These are phyloP conservation scores for Suillus bovinus DNA, from an alignment of 768 basidiomycete genomes.

Conservation along the genomic window DNA sequence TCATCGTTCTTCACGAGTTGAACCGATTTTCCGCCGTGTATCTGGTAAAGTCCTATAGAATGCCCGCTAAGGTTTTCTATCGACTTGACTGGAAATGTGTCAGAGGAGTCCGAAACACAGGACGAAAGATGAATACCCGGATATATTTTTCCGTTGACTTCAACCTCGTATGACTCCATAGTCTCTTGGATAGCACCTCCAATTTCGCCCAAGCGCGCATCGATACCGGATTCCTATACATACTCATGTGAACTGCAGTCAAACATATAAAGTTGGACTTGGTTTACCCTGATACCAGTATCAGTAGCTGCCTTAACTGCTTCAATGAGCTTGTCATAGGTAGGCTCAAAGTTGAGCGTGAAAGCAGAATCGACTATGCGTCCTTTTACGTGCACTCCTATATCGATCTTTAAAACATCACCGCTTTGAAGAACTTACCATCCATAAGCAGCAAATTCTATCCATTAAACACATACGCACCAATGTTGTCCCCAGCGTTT, in stretches of 20 bases:
- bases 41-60: conserved; percentile 85
- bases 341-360: conserved; percentile 85
- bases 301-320: conserved; percentile 95
- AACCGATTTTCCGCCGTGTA: conserved; percentile 94
- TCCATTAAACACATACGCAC: conserved; percentile 43
- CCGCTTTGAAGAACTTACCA: conserved; percentile 70
- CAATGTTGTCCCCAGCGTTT: conserved; percentile 85
- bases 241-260: not conserved
- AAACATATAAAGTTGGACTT: conserved; percentile 7
- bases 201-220: conserved; percentile 90
- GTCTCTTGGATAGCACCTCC: conserved; percentile 94
- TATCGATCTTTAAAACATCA: conserved; percentile 95
- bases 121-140: conserved; percentile 53
- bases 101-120: not conserved
- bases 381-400: conserved; percentile 98
- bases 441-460: conserved; percentile 12
- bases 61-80: conserved; percentile 96
- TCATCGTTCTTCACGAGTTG: conserved; percentile 88
- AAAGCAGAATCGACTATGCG: conserved; percentile 95
- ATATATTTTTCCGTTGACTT: conserved; percentile 78
- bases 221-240: conserved; percentile 88
- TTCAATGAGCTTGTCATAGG: conserved; percentile 85
- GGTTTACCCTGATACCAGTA: conserved; percentile 77
- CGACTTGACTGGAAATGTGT: conserved; percentile 68
- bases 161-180: conserved; percentile 98